Percentiles rank a stretch among this genome's conserved stretches.
Evolutionary conservation across 768 basidiomycete species (phyloP).

Genomic region (Lactifluus volemus): DNA sequence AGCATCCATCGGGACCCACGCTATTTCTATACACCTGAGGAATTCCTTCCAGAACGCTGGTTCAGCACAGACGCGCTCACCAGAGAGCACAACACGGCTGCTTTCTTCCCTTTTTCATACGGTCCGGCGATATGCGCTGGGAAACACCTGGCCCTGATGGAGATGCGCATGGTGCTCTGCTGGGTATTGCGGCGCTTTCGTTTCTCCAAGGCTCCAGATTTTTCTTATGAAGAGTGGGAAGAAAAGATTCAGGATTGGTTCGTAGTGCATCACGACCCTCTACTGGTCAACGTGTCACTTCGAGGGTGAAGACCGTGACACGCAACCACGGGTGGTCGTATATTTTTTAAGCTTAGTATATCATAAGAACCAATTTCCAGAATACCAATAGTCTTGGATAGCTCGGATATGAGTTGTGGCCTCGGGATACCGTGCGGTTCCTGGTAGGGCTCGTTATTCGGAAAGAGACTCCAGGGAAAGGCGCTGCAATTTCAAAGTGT

Average conservation of each 20-base stretch:
- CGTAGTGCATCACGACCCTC: conserved; percentile 7
- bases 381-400: no score
- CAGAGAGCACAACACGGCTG: conserved; percentile 24
- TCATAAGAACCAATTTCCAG: no score
- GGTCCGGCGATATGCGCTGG: conserved; percentile 38
- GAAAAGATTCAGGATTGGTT: conserved; percentile 5
- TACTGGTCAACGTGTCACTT: not conserved
- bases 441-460: no score
- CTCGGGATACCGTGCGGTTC: no score
- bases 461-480: no score
- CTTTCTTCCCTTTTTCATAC: conserved; percentile 37
- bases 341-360: no score
- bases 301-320: not conserved
- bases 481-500: no score
- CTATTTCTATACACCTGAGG: conserved; percentile 10
- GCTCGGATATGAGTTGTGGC: no score
- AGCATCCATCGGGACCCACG: conserved; percentile 16
- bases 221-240: conserved; percentile 9
- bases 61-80: not conserved
- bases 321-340: no score
- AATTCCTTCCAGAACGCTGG: conserved; percentile 17
- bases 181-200: conserved; percentile 32
- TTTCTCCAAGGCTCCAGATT: not conserved
- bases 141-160: conserved; percentile 34
- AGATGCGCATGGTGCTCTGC: conserved; percentile 34